Base-by-base conservation (phyloP, 1,284 basidiomycete genomes). In the Ustilago esculenta region DNA sequence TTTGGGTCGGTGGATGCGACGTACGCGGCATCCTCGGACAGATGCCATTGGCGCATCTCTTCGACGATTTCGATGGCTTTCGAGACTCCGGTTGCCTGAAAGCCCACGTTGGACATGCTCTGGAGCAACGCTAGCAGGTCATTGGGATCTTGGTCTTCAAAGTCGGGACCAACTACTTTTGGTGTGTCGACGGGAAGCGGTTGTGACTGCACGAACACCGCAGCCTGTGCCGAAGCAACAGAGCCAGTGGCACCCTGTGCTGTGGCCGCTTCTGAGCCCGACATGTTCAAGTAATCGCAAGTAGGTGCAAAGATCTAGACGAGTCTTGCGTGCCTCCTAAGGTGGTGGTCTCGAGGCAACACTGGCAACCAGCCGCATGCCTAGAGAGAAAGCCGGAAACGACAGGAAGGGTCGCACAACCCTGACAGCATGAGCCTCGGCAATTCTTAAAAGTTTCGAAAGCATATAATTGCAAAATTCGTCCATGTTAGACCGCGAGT, bases 51-150 rank as follows among this genome's bases (percentile, higher is more conserved):
- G 23, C 75, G 73, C 91, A 96, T 96, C 76, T 87, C 87, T 81
- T 95, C 89, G 36, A 98, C 90, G 66, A 95, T 90, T 45, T 92
- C 88, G 63, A 97, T 92, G 0, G 95, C 95, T 73, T 87, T 88
- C 2, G 90, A 90, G 6, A 99, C 84, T 50, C 91, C 94, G 39
- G 90, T 93, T 14, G 95, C 95, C 82, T 98, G 95, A 80, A 98
- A 98, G 14, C 95, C 95, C 48, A 98, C 96, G 18, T 88, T 87
- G 77, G 90, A 88, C 84, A 96, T 98, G 75, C 87, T 89, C 36
- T 84, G 82, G 36, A 99, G 83, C 68, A 99, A 86, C 32, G 87
- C 84, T 18, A 37, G 23, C 12, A 71, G 51, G 42, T 89, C 85
- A 24, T 98, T 85, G 37, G 89, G 88, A 33, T 90, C 82, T 7